Evolutionary conservation across 2,329 filamentous ascomycete genomes (phyloP).

Genomic region (Pestalotiopsis sp.): DNA sequence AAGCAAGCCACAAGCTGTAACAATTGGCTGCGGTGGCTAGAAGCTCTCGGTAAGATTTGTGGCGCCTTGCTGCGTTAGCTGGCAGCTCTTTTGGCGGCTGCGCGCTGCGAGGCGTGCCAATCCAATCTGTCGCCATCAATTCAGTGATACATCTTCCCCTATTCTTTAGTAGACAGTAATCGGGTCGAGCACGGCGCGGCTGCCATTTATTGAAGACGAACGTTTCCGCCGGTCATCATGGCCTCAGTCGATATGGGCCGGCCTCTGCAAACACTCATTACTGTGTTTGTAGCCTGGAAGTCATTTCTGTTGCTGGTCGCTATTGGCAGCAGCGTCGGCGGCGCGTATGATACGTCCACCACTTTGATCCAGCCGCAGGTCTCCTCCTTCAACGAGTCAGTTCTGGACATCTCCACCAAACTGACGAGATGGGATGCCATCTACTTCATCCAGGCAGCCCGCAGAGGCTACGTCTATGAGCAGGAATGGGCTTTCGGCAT

Average conservation of each 20-base stretch:
- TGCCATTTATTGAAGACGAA: too few relatives aligned
- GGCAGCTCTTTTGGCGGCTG: neutral
- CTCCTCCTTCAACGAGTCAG: constrained; percentile 31
- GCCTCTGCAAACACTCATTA: constrained; percentile 30
- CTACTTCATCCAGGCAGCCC: constrained; percentile 69
- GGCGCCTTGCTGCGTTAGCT: neutral
- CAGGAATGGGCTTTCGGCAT: constrained; percentile 84
- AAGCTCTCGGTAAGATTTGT: neutral
- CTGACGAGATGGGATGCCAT: constrained; percentile 81
- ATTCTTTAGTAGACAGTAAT: neutral
- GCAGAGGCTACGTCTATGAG: constrained; percentile 70
- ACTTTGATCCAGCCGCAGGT: constrained; percentile 51
- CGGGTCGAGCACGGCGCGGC: neutral
- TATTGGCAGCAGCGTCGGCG: constrained; percentile 50
- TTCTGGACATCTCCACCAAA: constrained; percentile 49
- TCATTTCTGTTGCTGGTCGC: constrained; percentile 64
- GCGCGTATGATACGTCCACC: constrained; percentile 80
- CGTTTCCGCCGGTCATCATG: constrained; percentile 20
- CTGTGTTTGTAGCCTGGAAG: constrained; percentile 69
- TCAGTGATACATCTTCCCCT: neutral
- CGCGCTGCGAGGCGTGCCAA: neutral
- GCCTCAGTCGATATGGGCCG: constrained; percentile 16
- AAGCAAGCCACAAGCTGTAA: neutral
- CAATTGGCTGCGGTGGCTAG: neutral
- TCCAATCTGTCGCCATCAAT: neutral